Percentiles rank a stretch among this genome's conserved stretches.
Conservation (phyloP, 2,329 filamentous ascomycete genomes). For the Penicillium oxalicum region DNA sequence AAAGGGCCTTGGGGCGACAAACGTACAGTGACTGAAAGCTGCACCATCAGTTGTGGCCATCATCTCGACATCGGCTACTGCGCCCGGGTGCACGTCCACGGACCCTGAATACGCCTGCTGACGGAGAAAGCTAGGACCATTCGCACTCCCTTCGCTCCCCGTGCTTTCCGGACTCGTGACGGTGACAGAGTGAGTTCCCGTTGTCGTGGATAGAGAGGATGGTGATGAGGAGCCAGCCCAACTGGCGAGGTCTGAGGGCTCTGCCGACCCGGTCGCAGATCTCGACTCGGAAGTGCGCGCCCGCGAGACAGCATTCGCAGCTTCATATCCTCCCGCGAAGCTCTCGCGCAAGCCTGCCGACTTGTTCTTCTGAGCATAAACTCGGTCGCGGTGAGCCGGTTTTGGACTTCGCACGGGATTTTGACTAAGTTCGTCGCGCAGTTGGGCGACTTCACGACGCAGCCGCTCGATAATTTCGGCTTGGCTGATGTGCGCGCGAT, state of each 20-base stretch:
- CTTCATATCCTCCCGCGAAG: not conserved
- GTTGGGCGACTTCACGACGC: slow-evolving; percentile 21
- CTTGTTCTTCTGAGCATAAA: slow-evolving; percentile 1
- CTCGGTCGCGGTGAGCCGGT: not conserved
- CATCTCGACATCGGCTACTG: not conserved
- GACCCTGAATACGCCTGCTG: slow-evolving; percentile 5
- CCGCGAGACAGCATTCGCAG: not conserved
- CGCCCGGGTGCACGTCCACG: slow-evolving; percentile 6
- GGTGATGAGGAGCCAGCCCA: slow-evolving; percentile 17
- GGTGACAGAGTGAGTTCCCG: slow-evolving; percentile 12
- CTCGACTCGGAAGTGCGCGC: not conserved
- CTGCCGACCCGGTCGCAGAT: not conserved
- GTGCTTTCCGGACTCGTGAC: slow-evolving; percentile 21
- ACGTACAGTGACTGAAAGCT: not conserved
- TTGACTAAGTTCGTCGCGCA: slow-evolving; percentile 15
- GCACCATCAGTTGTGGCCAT: not conserved
- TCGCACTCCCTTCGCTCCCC: slow-evolving; percentile 13
- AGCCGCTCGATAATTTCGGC: slow-evolving; percentile 33
- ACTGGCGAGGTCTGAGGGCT: slow-evolving; percentile 8
- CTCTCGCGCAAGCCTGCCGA: not conserved
- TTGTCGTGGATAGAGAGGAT: slow-evolving; percentile 12
- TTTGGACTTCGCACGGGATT: slow-evolving; percentile 1
- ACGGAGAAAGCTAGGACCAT: not conserved
- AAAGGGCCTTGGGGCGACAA: not conserved
- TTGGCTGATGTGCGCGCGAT: slow-evolving; percentile 60